These are phyloP conservation scores for Pseudocercospora vitis DNA, from an alignment of 2,329 filamentous ascomycete species.

Conservation along the genomic window DNA sequence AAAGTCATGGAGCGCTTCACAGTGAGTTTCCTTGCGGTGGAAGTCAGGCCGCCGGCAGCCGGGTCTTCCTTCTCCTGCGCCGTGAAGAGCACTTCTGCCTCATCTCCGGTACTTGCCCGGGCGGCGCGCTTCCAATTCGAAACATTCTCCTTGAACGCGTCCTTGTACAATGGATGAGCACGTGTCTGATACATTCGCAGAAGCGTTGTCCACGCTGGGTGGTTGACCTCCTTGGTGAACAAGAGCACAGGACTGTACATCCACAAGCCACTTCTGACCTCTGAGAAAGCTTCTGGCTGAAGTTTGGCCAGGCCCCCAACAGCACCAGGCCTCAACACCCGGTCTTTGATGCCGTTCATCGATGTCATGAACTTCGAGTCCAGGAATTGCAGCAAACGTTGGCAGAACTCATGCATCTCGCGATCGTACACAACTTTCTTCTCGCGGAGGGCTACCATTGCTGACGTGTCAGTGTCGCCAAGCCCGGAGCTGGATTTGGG, in stretches of 20 bases:
- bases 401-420: conserved; percentile 74
- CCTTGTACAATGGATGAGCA: conserved; percentile 73
- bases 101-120: conserved; percentile 35
- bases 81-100: conserved; percentile 71
- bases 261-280: conserved; percentile 74
- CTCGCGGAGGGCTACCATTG: conserved; percentile 91
- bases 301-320: conserved; percentile 53
- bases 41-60: conserved; percentile 60
- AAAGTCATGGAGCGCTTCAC: conserved; percentile 91
- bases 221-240: conserved; percentile 82
- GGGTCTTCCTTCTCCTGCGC: conserved; percentile 79
- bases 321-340: conserved; percentile 38
- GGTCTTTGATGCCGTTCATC: conserved; percentile 55
- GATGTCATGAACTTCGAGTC: conserved; percentile 75
- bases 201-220: conserved; percentile 75
- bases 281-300: conserved; percentile 67
- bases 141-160: conserved; percentile 76
- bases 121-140: conserved; percentile 63
- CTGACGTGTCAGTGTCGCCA: conserved; percentile 67
- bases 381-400: conserved; percentile 79
- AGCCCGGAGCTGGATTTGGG: conserved; percentile 55
- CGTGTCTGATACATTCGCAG: conserved; percentile 79
- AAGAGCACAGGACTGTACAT: conserved; percentile 83
- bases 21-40: conserved; percentile 82
- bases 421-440: conserved; percentile 86